A percentile compares a stretch with the other conserved stretches of the same genome.
Conservation (phyloP, 371 early-diverging fungal genomes). For the Parasitella parasitica region DNA sequence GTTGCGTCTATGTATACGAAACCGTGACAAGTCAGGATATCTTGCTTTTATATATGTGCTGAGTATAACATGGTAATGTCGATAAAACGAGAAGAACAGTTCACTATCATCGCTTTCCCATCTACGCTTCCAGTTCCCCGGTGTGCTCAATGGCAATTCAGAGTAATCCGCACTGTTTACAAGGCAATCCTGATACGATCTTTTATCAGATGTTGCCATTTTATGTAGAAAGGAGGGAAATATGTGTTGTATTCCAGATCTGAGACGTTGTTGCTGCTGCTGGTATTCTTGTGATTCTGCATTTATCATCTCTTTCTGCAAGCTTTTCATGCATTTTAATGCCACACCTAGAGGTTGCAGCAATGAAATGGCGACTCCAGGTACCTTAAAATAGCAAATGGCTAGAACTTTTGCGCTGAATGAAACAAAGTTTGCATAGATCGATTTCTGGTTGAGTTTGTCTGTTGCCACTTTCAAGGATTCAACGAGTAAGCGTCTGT, state of each 20-base stretch:
- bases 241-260: background rate
- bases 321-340: conserved; percentile 35
- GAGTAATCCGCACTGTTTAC: background rate
- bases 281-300: background rate
- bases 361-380: conserved; percentile 48
- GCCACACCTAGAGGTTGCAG: conserved; percentile 40
- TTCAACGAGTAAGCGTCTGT: conserved; percentile 15
- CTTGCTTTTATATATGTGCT: conserved; percentile 31
- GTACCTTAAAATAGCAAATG: conserved; percentile 56
- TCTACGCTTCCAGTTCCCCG: conserved; percentile 54
- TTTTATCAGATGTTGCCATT: conserved; percentile 9
- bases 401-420: conserved; percentile 57
- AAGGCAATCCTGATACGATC: background rate
- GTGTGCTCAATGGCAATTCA: conserved; percentile 33
- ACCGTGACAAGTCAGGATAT: conserved; percentile 19
- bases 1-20: conserved; percentile 33
- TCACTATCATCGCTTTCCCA: conserved; percentile 64
- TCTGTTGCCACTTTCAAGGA: conserved; percentile 50
- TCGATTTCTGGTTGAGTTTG: conserved; percentile 40
- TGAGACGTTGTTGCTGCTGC: background rate
- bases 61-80: conserved; percentile 52
- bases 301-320: conserved; percentile 17
- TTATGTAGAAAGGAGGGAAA: conserved; percentile 22
- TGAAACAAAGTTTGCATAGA: conserved; percentile 51
- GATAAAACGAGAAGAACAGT: conserved; percentile 59